phyloP scores from a whole-genome alignment of 164 flowering plant species.

The Kalanchoe fedtschenkoi region DNA sequence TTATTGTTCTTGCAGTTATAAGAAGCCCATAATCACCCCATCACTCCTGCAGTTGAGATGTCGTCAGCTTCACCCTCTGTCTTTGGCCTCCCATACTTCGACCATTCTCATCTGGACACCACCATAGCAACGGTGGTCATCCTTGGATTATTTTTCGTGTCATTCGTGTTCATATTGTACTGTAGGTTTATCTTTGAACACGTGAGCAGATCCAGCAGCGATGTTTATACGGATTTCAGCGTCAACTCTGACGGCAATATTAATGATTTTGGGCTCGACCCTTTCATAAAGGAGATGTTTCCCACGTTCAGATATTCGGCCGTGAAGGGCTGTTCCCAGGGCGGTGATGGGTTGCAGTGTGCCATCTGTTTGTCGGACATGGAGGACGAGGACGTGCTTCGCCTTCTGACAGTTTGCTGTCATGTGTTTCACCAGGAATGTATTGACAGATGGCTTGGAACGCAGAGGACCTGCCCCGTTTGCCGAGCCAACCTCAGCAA shows the following conservation, averaged over 20 bases:
- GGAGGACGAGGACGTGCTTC: conserved; percentile 30
- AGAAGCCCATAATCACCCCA: neutral
- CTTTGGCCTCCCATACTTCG: neutral
- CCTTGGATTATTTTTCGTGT: conserved; percentile 1
- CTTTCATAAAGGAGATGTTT: conserved; percentile 31
- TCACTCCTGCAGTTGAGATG: neutral
- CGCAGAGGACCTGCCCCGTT: conserved; percentile 72
- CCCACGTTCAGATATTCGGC: conserved; percentile 44
- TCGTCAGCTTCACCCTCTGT: neutral
- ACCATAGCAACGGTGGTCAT: neutral
- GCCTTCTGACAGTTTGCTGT: conserved; percentile 44
- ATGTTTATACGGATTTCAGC: conserved; percentile 37
- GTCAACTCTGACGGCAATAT: no score
- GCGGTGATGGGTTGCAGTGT: conserved; percentile 48
- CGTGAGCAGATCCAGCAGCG: conserved; percentile 78
- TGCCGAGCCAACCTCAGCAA: conserved; percentile 49
- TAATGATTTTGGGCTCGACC: conserved; percentile 70
- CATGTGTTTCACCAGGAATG: conserved; percentile 83
- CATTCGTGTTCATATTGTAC: no score
- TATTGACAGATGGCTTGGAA: conserved; percentile 64
- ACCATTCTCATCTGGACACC: neutral
- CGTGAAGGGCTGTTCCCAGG: conserved; percentile 31
- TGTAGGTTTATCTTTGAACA: conserved; percentile 47
- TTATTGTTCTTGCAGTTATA: neutral
- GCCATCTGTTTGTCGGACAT: conserved; percentile 69